A percentile compares a stretch with the other conserved stretches of the same genome.
Evolutionary conservation across 176 grass and related monocot genomes (phyloP).

Genomic region (Pharus latifolius): DNA sequence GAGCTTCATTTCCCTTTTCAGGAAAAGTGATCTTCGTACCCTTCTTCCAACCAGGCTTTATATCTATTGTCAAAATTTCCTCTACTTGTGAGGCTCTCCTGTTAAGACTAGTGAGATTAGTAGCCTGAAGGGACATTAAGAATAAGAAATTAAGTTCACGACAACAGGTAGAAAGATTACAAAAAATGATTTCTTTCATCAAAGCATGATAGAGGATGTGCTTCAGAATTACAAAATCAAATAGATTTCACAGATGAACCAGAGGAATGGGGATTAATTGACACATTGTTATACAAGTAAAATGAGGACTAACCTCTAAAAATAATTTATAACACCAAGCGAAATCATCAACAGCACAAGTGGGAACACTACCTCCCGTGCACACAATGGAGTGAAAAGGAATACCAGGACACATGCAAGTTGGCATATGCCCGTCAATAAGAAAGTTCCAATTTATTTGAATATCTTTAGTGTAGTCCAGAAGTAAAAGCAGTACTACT

Average conservation of each 20-base stretch:
- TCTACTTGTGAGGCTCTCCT: slow-evolving; percentile 56
- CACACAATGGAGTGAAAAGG: not conserved
- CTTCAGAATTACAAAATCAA: not conserved
- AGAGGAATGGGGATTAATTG: not conserved
- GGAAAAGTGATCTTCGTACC: slow-evolving; percentile 80
- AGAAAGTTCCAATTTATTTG: too few relatives aligned
- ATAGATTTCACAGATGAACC: not conserved
- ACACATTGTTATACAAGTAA: not conserved
- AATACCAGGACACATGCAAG: not conserved
- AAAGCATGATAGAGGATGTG: not conserved
- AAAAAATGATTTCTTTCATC: not conserved
- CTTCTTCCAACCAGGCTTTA: slow-evolving; percentile 87
- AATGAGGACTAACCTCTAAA: not conserved
- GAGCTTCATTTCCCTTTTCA: slow-evolving; percentile 65
- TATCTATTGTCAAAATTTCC: slow-evolving; percentile 66
- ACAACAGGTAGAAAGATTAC: not conserved
- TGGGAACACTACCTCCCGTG: not conserved
- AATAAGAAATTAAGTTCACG: too few relatives aligned
- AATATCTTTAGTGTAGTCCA: too few relatives aligned
- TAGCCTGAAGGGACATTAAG: not conserved
- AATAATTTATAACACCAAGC: not conserved
- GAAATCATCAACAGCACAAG: not conserved
- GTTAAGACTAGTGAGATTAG: slow-evolving; percentile 18
- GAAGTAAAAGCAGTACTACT: not conserved
- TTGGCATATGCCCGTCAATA: too few relatives aligned